A percentile compares a stretch with the other conserved stretches of the same genome.
Evolutionary conservation across 352 stramenopile species (phyloP).

Genomic region (Aphanomyces invadans): DNA sequence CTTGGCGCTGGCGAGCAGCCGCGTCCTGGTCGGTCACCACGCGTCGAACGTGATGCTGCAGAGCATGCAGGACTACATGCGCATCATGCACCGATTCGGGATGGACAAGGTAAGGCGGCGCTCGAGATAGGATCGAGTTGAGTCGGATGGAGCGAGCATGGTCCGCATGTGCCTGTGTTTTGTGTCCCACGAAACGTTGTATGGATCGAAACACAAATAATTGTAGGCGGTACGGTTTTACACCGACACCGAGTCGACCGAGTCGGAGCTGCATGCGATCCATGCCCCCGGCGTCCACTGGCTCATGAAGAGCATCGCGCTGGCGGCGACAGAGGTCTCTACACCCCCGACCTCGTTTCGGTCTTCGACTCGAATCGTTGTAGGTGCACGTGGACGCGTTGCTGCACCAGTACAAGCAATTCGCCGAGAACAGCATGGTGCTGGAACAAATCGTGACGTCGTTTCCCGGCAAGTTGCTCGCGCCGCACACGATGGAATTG

Average conservation of each 20-base stretch:
- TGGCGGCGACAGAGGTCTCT: conserved; percentile 30
- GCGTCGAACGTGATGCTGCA: conserved; percentile 49
- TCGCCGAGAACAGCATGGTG: conserved; percentile 83
- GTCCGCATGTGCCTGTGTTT: too few species aligned
- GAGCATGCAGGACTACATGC: conserved; percentile 86
- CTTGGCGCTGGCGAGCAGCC: conserved; percentile 55
- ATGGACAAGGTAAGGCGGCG: conserved; percentile 44
- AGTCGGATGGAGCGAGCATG: too few species aligned
- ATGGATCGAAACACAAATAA: too few species aligned
- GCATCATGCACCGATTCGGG: conserved; percentile 69
- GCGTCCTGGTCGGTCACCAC: conserved; percentile 44
- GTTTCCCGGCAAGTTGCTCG: conserved; percentile 62
- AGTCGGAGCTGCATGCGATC: conserved; percentile 61
- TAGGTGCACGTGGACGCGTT: conserved; percentile 52
- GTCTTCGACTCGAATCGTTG: neutral
- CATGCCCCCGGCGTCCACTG: conserved; percentile 83
- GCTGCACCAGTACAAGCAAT: conserved; percentile 74
- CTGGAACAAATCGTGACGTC: conserved; percentile 76
- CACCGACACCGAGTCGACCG: conserved; percentile 41
- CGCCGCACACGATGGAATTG: conserved; percentile 42
- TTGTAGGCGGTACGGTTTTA: conserved; percentile 10
- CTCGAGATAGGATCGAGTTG: too few species aligned
- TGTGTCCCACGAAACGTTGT: conserved; percentile 27
- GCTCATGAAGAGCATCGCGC: conserved; percentile 66
- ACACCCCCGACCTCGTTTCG: conserved; percentile 11